A percentile compares a stretch with the other conserved stretches of the same genome.
phyloP scores from a whole-genome alignment of 2,329 filamentous ascomycete genomes.

The Orbilia blumenaviensis region DNA sequence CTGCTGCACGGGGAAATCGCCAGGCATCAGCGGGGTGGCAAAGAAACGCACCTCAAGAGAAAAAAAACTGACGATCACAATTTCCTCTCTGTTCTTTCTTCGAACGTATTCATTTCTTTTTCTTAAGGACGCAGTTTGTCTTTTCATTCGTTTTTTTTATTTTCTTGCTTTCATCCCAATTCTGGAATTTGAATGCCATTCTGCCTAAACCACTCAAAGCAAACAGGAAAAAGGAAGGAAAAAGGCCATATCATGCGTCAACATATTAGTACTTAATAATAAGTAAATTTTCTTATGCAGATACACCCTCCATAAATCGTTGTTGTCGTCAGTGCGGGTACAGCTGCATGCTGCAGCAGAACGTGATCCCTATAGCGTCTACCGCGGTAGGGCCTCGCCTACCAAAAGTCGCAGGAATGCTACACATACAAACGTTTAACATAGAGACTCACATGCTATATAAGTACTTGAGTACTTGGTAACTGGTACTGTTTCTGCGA shows the following conservation, averaged over 20 bases:
- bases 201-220: constrained; percentile 1
- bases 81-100: neutral
- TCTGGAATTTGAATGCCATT: neutral
- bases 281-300: neutral
- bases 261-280: neutral
- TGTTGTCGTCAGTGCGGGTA: neutral
- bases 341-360: neutral
- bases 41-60: too few species aligned
- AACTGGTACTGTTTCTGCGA: too few species aligned
- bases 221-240: too few species aligned
- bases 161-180: neutral
- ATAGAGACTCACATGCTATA: neutral
- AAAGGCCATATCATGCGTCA: too few species aligned
- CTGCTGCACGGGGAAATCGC: neutral
- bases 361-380: constrained; percentile 4
- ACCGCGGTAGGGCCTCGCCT: constrained; percentile 14
- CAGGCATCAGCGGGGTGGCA: constrained; percentile 44
- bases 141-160: neutral
- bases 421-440: neutral
- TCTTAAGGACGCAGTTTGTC: too few species aligned
- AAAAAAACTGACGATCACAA: constrained; percentile 3
- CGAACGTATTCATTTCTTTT: neutral
- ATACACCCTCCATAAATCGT: too few species aligned
- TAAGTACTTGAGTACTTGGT: too few species aligned
- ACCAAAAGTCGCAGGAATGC: neutral